phyloP scores from a whole-genome alignment of 331 rosid species.

The Dryas integrifolia region DNA sequence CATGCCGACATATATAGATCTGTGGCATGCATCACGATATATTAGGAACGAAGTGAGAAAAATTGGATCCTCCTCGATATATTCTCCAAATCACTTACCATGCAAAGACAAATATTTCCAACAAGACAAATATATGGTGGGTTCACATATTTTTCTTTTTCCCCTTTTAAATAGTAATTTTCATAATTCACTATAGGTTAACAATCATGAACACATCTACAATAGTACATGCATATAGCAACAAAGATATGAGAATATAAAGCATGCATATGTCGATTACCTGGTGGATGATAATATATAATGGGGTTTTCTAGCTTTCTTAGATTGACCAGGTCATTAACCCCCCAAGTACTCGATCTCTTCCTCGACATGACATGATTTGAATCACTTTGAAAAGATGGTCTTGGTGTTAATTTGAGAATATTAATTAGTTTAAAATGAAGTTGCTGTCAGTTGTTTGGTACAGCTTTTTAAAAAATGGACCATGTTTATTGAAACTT shows the following conservation, averaged over 20 bases:
- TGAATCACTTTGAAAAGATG: background rate
- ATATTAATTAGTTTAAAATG: background rate
- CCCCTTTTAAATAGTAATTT: background rate
- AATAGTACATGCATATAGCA: background rate
- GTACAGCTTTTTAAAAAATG: background rate
- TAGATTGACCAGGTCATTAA: slow-evolving; percentile 18
- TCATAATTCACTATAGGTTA: background rate
- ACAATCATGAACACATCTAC: background rate
- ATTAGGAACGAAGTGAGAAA: too few relatives aligned
- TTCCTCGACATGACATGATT: background rate
- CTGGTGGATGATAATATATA: slow-evolving; percentile 7
- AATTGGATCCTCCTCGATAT: too few relatives aligned
- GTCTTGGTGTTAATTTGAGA: background rate
- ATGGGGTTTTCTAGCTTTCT: background rate
- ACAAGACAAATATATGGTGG: too few relatives aligned
- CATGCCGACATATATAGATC: too few relatives aligned
- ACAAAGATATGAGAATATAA: background rate
- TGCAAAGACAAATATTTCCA: too few relatives aligned
- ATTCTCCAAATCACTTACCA: too few relatives aligned
- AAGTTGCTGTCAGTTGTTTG: background rate
- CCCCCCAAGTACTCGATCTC: background rate
- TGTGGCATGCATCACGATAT: too few relatives aligned
- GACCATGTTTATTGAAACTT: background rate
- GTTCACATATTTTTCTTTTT: background rate
- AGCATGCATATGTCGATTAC: slow-evolving; percentile 3